Base-by-base conservation (phyloP, 352 stramenopile species). In the Globisporangium rhizosaccharum region DNA sequence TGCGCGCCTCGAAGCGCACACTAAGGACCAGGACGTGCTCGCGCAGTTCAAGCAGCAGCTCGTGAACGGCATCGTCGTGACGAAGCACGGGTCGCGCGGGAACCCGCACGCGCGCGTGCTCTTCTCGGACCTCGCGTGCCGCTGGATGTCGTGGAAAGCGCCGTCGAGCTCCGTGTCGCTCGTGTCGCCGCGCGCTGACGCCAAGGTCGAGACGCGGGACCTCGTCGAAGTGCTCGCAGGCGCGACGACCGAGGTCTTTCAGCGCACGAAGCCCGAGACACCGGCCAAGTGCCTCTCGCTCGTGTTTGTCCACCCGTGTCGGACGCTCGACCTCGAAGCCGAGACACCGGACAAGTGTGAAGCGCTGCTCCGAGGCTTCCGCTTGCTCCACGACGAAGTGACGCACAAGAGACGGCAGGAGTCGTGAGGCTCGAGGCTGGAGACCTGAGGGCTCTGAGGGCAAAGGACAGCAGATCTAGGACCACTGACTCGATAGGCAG, bases 261-360 rank as follows among this genome's bases (percentile, higher is more conserved):
- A 69, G 47, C 68, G 67, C 23, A 67, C 78, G 30, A 66, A 53
- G 36, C 68, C 66, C 39, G 69, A 81, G 30, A 42, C 53, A 12
- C 47, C 71, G 2, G 37, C 55, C 5, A 67, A 72, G 23, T 92
- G 79, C 59, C 68, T 90, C 61, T 90, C 79, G 53, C 78, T 92
- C 18, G 77, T 90, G 47, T 85, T 87, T 37, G 73, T 85, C 30
- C 73, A 85, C 47, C 82, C 82, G 44, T 88, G 75, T 46, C 82
- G 82, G 30, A 88, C 82, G 51, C 62, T 92, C 20, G 82, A 90
- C 56, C 46, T 92, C 3, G 68, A 88, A 50, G 55, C 78, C 15
- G 82, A 88, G 57, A 88, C 63, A 9, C 51, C 63, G 18, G 75
- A 86, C 17, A 69, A 81, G 49, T 72, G 76, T 46, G 65, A 78